Conservation (phyloP, 331 rosid species). For the Pyrus hybrid region DNA sequence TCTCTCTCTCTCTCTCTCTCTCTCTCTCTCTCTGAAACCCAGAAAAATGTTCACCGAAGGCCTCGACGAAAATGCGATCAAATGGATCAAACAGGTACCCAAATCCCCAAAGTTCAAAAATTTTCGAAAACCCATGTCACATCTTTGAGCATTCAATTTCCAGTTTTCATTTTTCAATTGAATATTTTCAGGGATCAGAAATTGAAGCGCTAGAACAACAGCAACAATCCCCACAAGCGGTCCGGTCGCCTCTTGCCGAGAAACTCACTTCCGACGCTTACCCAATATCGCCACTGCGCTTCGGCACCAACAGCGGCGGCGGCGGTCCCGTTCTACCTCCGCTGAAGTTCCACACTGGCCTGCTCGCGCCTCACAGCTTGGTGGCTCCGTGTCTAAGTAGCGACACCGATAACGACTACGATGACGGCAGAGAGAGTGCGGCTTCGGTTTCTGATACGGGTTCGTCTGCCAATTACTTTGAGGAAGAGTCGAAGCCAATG, state of each 20-base stretch:
- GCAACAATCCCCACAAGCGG: neutral
- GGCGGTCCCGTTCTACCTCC: conserved; percentile 61
- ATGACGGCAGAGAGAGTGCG: conserved; percentile 41
- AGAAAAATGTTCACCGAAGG: conserved; percentile 79
- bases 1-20: neutral
- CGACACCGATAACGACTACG: conserved; percentile 16
- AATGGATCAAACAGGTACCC: conserved; percentile 83
- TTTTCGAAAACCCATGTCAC: neutral
- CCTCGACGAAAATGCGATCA: conserved; percentile 76
- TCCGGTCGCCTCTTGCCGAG: conserved; percentile 61
- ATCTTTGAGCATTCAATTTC: neutral
- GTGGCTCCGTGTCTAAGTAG: conserved; percentile 10
- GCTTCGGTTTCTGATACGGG: conserved; percentile 39
- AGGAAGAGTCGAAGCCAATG: conserved; percentile 38
- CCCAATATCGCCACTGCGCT: conserved; percentile 49
- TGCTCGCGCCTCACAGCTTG: conserved; percentile 45
- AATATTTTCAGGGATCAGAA: conserved; percentile 42
- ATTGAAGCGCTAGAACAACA: conserved; percentile 21
- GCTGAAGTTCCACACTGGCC: conserved; percentile 49
- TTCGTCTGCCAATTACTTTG: conserved; percentile 31
- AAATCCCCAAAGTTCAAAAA: neutral
- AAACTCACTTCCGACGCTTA: conserved; percentile 19
- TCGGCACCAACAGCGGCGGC: conserved; percentile 14
- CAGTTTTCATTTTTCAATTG: neutral
- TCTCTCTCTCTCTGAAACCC: neutral